Percentiles rank a stretch among this genome's conserved stretches.
Conservation (phyloP, 1,284 basidiomycete genomes). For the Kwoniella shivajii region DNA sequence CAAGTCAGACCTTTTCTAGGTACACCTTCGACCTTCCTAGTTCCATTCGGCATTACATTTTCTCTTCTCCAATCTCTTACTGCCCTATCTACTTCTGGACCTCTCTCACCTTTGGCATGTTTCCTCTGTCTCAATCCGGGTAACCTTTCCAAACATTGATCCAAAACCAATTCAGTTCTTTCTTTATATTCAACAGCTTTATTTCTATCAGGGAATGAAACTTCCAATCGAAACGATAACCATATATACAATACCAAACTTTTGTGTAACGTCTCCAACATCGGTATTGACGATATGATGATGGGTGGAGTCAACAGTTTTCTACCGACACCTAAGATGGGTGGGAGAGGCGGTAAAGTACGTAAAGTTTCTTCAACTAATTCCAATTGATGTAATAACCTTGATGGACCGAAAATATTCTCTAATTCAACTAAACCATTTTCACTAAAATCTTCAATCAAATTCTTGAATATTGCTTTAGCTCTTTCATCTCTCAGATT, state of each 20-base stretch:
- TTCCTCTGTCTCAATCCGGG: constrained; percentile 44
- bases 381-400: constrained; percentile 58
- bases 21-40: constrained; percentile 15
- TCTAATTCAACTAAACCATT: constrained; percentile 53
- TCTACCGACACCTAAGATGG: constrained; percentile 20
- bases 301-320: constrained; percentile 35
- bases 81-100: constrained; percentile 13
- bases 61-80: constrained; percentile 18
- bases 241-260: constrained; percentile 83
- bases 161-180: constrained; percentile 70
- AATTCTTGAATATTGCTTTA: constrained; percentile 47
- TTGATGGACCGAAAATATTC: constrained; percentile 46
- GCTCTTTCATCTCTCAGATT: constrained; percentile 56
- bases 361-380: constrained; percentile 55
- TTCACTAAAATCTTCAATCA: constrained; percentile 52
- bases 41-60: constrained; percentile 24
- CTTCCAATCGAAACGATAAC: constrained; percentile 75
- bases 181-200: constrained; percentile 63
- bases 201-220: constrained; percentile 68
- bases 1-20: constrained; percentile 16
- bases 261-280: constrained; percentile 81
- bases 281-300: constrained; percentile 41
- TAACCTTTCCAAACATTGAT: constrained; percentile 55
- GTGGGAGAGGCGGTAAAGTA: constrained; percentile 34
- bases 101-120: constrained; percentile 17